These are phyloP conservation scores for Abrus pulchellus DNA, from an alignment of 306 rosid species.

Conservation along the genomic window DNA sequence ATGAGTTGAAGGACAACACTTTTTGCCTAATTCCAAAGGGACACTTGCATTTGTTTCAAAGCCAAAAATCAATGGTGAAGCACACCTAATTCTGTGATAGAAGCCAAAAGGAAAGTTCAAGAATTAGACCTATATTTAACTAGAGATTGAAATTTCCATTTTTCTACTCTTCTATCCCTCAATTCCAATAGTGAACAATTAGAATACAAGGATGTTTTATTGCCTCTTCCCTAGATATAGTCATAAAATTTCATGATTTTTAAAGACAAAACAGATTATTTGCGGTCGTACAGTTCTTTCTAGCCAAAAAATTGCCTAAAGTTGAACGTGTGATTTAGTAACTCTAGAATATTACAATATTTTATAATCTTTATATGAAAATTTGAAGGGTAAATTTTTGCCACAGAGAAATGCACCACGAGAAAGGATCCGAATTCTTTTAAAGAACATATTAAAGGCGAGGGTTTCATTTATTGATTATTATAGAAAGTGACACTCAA, in stretches of 20 bases:
- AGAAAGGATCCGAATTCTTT: too few species aligned
- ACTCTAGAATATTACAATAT: too few species aligned
- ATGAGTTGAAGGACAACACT: neutral
- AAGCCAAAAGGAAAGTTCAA: neutral
- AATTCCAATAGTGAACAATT: neutral
- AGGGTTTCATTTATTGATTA: conserved; percentile 29
- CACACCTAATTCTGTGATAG: neutral
- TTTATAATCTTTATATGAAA: too few species aligned
- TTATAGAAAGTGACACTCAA: neutral
- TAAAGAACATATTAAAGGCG: neutral
- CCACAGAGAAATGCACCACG: too few species aligned
- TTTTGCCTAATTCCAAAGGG: neutral
- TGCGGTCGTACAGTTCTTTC: too few species aligned
- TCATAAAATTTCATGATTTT: too few species aligned
- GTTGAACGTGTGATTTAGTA: too few species aligned
- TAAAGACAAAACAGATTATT: too few species aligned
- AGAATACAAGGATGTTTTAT: neutral
- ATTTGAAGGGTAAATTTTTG: too few species aligned
- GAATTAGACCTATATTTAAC: neutral
- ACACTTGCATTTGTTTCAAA: conserved; percentile 1
- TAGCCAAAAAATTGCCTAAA: too few species aligned
- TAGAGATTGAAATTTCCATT: neutral
- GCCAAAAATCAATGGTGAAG: conserved; percentile 5
- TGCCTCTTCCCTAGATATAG: neutral
- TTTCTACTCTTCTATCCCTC: neutral